Conservation (phyloP, 2,329 filamentous ascomycete genomes). For the Penicillium freii region DNA sequence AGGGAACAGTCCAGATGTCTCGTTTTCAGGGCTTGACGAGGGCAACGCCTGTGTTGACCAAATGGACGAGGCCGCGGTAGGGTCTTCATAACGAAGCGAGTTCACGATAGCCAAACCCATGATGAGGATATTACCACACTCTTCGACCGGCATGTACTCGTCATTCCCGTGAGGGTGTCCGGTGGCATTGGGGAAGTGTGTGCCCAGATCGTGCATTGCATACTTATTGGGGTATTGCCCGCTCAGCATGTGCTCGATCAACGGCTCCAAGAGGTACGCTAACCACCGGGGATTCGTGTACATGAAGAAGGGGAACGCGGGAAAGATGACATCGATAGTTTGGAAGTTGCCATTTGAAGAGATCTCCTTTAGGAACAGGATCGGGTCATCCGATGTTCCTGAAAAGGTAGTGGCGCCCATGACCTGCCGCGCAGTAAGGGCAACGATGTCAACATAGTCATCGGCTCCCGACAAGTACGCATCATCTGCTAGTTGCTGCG, state of each 20-base stretch:
- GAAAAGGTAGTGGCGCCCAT: constrained; percentile 75
- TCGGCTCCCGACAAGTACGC: constrained; percentile 71
- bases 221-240: constrained; percentile 75
- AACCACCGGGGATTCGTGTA: constrained; percentile 82
- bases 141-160: constrained; percentile 59
- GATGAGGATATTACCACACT: constrained; percentile 72
- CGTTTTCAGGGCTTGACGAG: constrained; percentile 21
- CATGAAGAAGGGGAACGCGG: constrained; percentile 79
- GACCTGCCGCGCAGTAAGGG: constrained; percentile 74
- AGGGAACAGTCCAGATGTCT: constrained; percentile 43
- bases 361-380: constrained; percentile 82
- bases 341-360: constrained; percentile 82
- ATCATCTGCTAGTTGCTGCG: constrained; percentile 66
- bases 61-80: constrained; percentile 56
- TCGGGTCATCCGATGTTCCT: constrained; percentile 66
- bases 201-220: constrained; percentile 55
- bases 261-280: constrained; percentile 73
- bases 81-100: constrained; percentile 63
- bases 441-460: constrained; percentile 74
- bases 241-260: constrained; percentile 77
- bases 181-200: constrained; percentile 55
- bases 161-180: constrained; percentile 54
- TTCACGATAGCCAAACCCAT: constrained; percentile 78
- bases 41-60: constrained; percentile 50
- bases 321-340: constrained; percentile 85